Percentiles rank a stretch among this genome's conserved stretches.
Conservation (phyloP, 495 filamentous ascomycete species). For the Umbilicaria muhlenbergii region DNA sequence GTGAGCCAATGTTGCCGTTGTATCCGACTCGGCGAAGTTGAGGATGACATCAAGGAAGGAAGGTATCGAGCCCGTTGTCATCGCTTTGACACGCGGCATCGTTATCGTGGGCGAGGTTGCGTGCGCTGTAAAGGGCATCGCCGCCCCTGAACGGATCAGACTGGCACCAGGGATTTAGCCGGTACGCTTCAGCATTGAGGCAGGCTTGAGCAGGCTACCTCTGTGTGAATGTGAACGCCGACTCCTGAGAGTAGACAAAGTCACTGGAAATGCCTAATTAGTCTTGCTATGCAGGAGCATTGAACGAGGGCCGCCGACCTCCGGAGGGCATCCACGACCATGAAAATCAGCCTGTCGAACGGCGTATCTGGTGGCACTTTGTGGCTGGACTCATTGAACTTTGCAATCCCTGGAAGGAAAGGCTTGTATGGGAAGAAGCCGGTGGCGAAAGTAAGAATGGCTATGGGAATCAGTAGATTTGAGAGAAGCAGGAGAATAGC, state of each 20-base stretch:
- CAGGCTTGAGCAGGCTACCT: conserved; percentile 35
- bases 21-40: conserved; percentile 91
- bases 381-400: conserved; percentile 34
- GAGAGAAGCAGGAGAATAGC: conserved; percentile 29
- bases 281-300: not conserved
- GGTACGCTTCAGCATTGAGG: not conserved
- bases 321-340: conserved; percentile 91
- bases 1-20: conserved; percentile 61
- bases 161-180: conserved; percentile 27
- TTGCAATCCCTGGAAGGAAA: conserved; percentile 68
- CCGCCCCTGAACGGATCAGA: conserved; percentile 65
- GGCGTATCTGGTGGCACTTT: conserved; percentile 33
- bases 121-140: conserved; percentile 88
- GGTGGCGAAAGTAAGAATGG: conserved; percentile 68
- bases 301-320: conserved; percentile 38
- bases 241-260: conserved; percentile 73
- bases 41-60: conserved; percentile 95
- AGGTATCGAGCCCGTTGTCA: conserved; percentile 90
- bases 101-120: conserved; percentile 95
- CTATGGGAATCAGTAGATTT: conserved; percentile 64
- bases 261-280: conserved; percentile 39
- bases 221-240: conserved; percentile 82
- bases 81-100: conserved; percentile 94
- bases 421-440: conserved; percentile 98
- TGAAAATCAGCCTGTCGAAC: conserved; percentile 87